Base-by-base conservation (phyloP, 352 stramenopile genomes). In the Globisporangium yorkense region DNA sequence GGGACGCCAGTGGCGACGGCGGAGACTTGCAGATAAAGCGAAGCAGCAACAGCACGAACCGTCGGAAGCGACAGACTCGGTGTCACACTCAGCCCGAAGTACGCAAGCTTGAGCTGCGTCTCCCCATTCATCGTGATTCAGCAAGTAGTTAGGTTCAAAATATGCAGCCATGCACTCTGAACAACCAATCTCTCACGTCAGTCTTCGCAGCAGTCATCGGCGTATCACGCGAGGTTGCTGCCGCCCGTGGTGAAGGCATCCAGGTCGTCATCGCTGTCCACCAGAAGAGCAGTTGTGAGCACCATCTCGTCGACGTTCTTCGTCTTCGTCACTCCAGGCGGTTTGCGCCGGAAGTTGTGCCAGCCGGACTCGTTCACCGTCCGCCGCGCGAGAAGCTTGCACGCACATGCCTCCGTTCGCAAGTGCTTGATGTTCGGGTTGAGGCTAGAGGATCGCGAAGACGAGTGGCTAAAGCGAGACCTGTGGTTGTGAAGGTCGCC, bases 1-100 rank as follows among this genome's bases (percentile, higher is more conserved):
- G 3, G 75, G 79, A 29, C 74, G 85, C 2, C 69, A 77, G 33
- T 95, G 83, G 83, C 66, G 85, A 62, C 65, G 83, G 52, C 66
- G 85, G 65, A 63, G 81, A 52, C 84, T 48, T n/a, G 43, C 21
- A n/a, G 61, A 39, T 29, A 27, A 53, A 12, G 2, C 47, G 21
- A 3, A 2, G 15, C 4, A 8, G 27, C 12, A 6, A 15, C 7
- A 16, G 44, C 5, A 21, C 9, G 44, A 49, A 8, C 13, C n/a
- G 7, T 16, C 8, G 10, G 47, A 10, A 4, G 13, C 47, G 4
- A 20, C 40, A n/a, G 40, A 45, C 5, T 10, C 13, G 13, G 7
- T 21, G 43, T 21, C 8, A 16, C 18, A 15, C 18, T 27, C 20
- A 21, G 20, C 20, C 10, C 6, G 6, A 15, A n/a, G 20, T n/a